A percentile compares a stretch with the other conserved stretches of the same genome.
These are phyloP conservation scores for Salix viminalis DNA, from an alignment of 345 rosid genomes.

Conservation along the genomic window DNA sequence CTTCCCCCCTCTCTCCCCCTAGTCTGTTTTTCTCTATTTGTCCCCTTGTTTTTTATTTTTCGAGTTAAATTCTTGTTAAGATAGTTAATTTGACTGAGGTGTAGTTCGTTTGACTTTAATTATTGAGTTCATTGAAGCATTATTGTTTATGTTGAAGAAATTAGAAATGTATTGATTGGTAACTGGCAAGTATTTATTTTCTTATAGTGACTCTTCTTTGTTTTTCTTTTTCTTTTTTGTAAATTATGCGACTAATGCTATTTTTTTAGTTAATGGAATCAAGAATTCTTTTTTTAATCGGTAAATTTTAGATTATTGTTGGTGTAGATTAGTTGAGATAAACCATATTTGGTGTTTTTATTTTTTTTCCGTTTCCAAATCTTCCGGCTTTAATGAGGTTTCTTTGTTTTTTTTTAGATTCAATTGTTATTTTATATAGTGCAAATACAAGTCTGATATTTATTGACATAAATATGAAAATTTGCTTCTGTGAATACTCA, in stretches of 20 bases:
- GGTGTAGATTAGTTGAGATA: background rate
- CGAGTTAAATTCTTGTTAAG: background rate
- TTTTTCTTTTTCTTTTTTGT: background rate
- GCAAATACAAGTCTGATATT: background rate
- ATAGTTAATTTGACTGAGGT: background rate
- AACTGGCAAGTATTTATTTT: background rate
- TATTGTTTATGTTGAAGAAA: background rate
- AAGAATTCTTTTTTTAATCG: background rate
- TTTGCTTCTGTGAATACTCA: background rate
- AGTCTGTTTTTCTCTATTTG: background rate
- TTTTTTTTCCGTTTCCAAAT: background rate
- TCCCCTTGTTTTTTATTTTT: background rate
- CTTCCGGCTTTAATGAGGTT: background rate
- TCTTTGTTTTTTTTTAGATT: background rate
- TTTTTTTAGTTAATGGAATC: background rate
- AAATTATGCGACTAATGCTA: background rate
- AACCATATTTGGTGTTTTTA: background rate
- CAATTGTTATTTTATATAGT: background rate
- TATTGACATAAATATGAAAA: background rate
- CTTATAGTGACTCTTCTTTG: background rate
- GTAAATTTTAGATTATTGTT: background rate
- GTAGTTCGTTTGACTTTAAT: background rate
- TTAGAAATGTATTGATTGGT: background rate
- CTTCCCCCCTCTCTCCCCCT: background rate
- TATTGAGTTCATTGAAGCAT: background rate